Conservation (phyloP, 306 rosid genomes). For the Cicer bijugum region DNA sequence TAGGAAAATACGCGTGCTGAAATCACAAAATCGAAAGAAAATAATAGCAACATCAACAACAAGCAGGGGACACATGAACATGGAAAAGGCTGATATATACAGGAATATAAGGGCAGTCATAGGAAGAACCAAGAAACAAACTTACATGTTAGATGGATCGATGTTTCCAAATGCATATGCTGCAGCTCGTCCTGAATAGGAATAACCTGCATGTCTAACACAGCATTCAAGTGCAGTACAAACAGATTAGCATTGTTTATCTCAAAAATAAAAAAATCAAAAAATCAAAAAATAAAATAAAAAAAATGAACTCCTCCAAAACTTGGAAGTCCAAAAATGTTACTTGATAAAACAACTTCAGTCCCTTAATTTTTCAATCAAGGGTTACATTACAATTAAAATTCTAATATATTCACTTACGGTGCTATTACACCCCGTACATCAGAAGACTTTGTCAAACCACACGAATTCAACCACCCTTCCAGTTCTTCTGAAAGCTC, state of each 20-base stretch:
- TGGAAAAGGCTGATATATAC: too few species aligned
- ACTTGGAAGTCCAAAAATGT: neutral
- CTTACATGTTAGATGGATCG: constrained; percentile 87
- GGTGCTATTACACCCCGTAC: constrained; percentile 94
- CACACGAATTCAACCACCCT: constrained; percentile 73
- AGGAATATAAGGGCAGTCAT: neutral
- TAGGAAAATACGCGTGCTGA: constrained; percentile 87
- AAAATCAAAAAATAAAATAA: neutral
- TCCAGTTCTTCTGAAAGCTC: constrained; percentile 72
- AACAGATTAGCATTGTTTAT: constrained; percentile 15
- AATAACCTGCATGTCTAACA: constrained; percentile 95
- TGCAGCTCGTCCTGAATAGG: constrained; percentile 95
- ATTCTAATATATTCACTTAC: constrained; percentile 54
- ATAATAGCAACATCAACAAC: neutral
- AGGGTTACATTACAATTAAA: neutral
- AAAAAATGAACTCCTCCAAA: neutral
- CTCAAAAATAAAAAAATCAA: neutral
- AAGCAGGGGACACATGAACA: too few species aligned
- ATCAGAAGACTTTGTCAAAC: constrained; percentile 69
- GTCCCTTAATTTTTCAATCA: neutral
- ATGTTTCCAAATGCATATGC: constrained; percentile 97
- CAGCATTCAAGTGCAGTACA: constrained; percentile 39
- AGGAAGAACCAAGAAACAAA: constrained; percentile 35
- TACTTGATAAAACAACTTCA: neutral
- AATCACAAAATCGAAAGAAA: constrained; percentile 28